A percentile compares a stretch with the other conserved stretches of the same genome.
Evolutionary conservation across 495 filamentous ascomycete genomes (phyloP).

Genomic region (Trichoderma orchidacearum): DNA sequence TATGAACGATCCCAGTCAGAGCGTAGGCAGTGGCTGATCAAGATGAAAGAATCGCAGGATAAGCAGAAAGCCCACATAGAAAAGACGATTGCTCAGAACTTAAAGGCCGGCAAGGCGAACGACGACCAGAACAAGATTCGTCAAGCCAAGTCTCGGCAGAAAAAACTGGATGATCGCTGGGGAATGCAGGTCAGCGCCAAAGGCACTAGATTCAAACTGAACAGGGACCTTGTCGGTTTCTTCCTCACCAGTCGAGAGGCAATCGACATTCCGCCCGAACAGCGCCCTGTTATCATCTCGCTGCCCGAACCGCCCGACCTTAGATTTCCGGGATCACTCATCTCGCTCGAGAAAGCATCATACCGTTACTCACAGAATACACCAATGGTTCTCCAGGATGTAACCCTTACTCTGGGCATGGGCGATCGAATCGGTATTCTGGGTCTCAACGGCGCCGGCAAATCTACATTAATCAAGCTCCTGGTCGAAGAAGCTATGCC

Average conservation of each 20-base stretch:
- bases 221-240: conserved; percentile 52
- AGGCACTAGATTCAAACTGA: conserved; percentile 65
- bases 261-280: conserved; percentile 58
- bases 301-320: conserved; percentile 50
- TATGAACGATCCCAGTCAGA: conserved; percentile 56
- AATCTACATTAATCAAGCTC: conserved; percentile 53
- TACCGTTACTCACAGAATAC: conserved; percentile 38
- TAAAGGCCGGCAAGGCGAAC: conserved; percentile 52
- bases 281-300: conserved; percentile 40
- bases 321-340: conserved; percentile 57
- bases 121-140: conserved; percentile 70
- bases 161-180: conserved; percentile 68
- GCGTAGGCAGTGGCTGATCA: conserved; percentile 47
- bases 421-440: conserved; percentile 61
- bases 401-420: conserved; percentile 50
- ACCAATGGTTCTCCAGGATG: conserved; percentile 31
- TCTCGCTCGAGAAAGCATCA: conserved; percentile 50
- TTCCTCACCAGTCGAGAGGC: conserved; percentile 41
- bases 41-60: conserved; percentile 69
- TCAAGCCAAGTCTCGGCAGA: conserved; percentile 64
- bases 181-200: conserved; percentile 57
- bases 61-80: conserved; percentile 65
- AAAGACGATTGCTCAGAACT: conserved; percentile 54
- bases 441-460: conserved; percentile 62
- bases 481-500: conserved; percentile 32